Conservation (phyloP, 805 yeast species). For the Candida gorgasii region DNA sequence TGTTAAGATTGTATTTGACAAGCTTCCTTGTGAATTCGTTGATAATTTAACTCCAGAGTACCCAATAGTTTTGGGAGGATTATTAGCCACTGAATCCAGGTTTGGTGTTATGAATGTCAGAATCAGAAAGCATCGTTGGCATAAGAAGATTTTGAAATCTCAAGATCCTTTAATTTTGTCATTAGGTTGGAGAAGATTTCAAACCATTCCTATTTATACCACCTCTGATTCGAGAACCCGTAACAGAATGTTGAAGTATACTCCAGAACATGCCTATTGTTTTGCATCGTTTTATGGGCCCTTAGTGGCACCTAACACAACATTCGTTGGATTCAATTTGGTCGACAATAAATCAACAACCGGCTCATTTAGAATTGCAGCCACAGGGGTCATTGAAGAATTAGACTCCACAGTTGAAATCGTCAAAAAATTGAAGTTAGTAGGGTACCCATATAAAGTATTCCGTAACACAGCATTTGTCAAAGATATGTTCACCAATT, state of each 20-base stretch:
- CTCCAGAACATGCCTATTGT: slow-evolving; percentile 98
- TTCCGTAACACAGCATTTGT: slow-evolving; percentile 96
- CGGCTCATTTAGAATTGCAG: slow-evolving; percentile 90
- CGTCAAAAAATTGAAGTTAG: slow-evolving; percentile 92
- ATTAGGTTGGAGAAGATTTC: slow-evolving; percentile 98
- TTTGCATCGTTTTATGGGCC: slow-evolving; percentile 97
- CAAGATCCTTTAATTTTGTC: slow-evolving; percentile 94
- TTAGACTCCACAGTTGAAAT: slow-evolving; percentile 88
- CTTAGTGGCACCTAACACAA: slow-evolving; percentile 93
- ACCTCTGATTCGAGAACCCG: slow-evolving; percentile 97
- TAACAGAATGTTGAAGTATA: slow-evolving; percentile 95
- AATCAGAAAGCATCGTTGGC: slow-evolving; percentile 98
- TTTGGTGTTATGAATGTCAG: slow-evolving; percentile 93
- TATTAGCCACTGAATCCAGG: slow-evolving; percentile 85
- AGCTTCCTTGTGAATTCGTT: slow-evolving; percentile 85
- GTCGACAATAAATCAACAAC: slow-evolving; percentile 83
- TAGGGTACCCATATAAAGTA: slow-evolving; percentile 91
- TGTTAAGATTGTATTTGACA: slow-evolving; percentile 82
- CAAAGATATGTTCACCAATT: slow-evolving; percentile 91
- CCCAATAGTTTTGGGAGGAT: slow-evolving; percentile 89
- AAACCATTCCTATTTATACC: slow-evolving; percentile 92
- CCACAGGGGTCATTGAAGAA: slow-evolving; percentile 95
- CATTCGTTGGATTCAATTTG: slow-evolving; percentile 91
- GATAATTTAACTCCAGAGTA: slow-evolving; percentile 81
- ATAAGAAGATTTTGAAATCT: slow-evolving; percentile 89